phyloP scores from a whole-genome alignment of 1,139 yeast species.

The Suhomyces coccinellae region DNA sequence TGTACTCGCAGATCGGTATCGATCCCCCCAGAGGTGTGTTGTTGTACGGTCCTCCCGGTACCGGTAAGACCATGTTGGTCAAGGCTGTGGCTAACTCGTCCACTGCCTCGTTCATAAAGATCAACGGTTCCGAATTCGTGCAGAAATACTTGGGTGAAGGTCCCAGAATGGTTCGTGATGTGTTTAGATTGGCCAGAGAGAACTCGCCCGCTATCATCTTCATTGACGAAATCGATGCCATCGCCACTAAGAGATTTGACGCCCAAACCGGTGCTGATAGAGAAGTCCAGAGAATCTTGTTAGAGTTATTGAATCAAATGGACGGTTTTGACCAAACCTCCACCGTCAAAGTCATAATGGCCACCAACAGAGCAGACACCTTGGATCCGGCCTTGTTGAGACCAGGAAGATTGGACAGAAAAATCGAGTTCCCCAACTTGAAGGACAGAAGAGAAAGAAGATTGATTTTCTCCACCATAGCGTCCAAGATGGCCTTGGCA shows the following conservation, averaged over 20 bases:
- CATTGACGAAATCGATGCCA: constrained; percentile 88
- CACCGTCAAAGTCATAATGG: constrained; percentile 97
- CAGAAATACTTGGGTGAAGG: constrained; percentile 99
- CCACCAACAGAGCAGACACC: constrained; percentile 97
- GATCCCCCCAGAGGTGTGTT: constrained; percentile 98
- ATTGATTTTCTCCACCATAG: constrained; percentile 91
- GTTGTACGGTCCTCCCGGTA: constrained; percentile 98
- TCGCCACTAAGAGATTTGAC: constrained; percentile 98
- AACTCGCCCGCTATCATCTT: constrained; percentile 95
- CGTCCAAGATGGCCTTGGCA: constrained; percentile 96
- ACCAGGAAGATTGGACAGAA: constrained; percentile 98
- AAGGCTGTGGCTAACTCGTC: constrained; percentile 98
- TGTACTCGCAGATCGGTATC: constrained; percentile 96
- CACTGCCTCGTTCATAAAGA: constrained; percentile 93
- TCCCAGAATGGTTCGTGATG: constrained; percentile 99
- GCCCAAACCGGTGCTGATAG: constrained; percentile 99
- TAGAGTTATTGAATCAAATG: constrained; percentile 96
- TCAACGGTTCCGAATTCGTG: constrained; percentile 96
- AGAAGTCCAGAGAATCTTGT: constrained; percentile 96
- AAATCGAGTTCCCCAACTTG: constrained; percentile 93
- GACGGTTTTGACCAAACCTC: constrained; percentile 98
- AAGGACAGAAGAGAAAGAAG: constrained; percentile 98
- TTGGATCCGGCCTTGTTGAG: constrained; percentile 95
- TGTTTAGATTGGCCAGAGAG: constrained; percentile 94
- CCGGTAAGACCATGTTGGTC: constrained; percentile 98